Percentiles rank a stretch among this genome's conserved stretches.
These are phyloP conservation scores for Buddleja alternifolia DNA, from an alignment of 257 asterid species.

Conservation along the genomic window DNA sequence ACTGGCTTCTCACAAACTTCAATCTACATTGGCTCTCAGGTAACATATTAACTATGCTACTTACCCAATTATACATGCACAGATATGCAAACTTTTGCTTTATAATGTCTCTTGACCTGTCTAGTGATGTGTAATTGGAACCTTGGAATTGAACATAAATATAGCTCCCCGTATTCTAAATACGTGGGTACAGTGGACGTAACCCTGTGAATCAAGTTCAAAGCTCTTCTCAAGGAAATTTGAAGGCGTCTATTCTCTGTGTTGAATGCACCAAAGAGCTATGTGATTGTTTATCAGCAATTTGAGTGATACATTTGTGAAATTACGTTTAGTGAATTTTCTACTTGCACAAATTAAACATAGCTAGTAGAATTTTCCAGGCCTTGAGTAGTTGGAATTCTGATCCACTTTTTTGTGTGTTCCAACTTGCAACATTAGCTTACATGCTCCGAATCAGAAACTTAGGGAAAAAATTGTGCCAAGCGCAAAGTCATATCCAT, in stretches of 20 bases:
- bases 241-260: too few relatives aligned
- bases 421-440: constrained; percentile 50
- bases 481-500: constrained; percentile 86
- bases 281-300: constrained; percentile 10
- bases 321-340: neutral
- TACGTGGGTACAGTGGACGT: too few relatives aligned
- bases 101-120: constrained; percentile 2
- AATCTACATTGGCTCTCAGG: constrained; percentile 95
- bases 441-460: constrained; percentile 92
- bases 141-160: neutral
- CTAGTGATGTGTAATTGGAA: neutral
- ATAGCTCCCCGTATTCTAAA: neutral
- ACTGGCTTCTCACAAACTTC: constrained; percentile 91
- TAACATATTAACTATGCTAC: constrained; percentile 27
- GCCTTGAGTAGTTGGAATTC: constrained; percentile 10
- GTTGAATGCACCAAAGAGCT: too few relatives aligned
- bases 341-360: neutral
- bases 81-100: neutral
- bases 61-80: constrained; percentile 12
- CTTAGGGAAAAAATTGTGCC: constrained; percentile 89
- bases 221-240: too few relatives aligned
- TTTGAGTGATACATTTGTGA: neutral
- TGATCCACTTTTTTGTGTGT: constrained; percentile 28
- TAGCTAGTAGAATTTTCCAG: neutral
- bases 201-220: too few relatives aligned